Evolutionary conservation across 1,284 basidiomycete genomes (phyloP), one percentile per base, ranked within the genome.

Genomic region (Fomitopsis pinicola): DNA sequence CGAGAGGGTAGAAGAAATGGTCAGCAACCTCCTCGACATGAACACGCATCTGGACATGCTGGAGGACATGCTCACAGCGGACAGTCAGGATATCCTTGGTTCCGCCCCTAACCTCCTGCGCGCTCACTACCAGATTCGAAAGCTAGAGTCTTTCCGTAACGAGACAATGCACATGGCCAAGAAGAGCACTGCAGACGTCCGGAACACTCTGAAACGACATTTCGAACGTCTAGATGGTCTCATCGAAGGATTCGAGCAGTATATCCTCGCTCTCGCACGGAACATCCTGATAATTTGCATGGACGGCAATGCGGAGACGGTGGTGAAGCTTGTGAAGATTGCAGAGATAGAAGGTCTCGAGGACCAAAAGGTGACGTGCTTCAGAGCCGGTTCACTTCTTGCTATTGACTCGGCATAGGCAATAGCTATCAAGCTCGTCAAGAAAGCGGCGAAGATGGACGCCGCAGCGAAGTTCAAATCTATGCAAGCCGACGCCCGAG

Each of bases 1-100:
- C 71, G 88, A 94, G 61, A 92, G 94, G 66, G 98, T 96, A 3
- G 92, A 96, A 70, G 94, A 95, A 67, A 97, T 97, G 86, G 92
- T 98, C 59, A 88, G 91, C 64, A 95, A 97, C 72, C 83, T 99
- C 38, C 82, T 94, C 40, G 89, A 91, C 62, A 96, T 99, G 91
- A 89, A 91, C 65, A 81, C 86, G 17, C 91, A 92, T 72, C 86
- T 99, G 22, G 87, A 92, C 66, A 75, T 85, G 64, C 80, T 99
- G 33, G 87, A 94, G 66, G 82, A 83, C 46, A 86, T 97, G 80
- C 85, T 99, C 46, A 83, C 83, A 26, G 78, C 81, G 3, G 94
- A 97, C 70, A 85, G 85, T 59, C 76, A 80, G 55, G 82, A 89
- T 62, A 89, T 96, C 48, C 78, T 91, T 42, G 95, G 95, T 0